phyloP scores from a whole-genome alignment of 2,329 filamentous ascomycete species.

The Albophoma yamanashiensis region DNA sequence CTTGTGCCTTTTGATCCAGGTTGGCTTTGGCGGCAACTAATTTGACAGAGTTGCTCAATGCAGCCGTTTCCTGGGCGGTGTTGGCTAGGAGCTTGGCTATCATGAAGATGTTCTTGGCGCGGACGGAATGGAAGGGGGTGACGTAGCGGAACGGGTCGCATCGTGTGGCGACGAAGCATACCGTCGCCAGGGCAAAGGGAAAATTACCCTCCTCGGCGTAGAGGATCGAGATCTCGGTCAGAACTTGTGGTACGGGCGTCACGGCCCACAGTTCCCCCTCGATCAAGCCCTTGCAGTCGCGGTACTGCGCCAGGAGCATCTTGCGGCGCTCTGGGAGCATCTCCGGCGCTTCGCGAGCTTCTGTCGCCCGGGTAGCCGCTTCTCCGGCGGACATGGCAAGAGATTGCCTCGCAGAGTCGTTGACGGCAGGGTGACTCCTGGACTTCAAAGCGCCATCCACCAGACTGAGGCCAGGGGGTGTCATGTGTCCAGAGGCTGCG shows the following conservation, averaged over 20 bases:
- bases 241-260: conserved; percentile 34
- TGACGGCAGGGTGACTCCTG: conserved; percentile 15
- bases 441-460: conserved; percentile 25
- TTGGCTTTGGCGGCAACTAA: conserved; percentile 10
- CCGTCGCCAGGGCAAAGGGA: conserved; percentile 31
- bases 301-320: conserved; percentile 11
- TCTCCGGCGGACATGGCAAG: conserved; percentile 9
- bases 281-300: conserved; percentile 12
- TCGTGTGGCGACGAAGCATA: conserved; percentile 35
- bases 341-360: conserved; percentile 11
- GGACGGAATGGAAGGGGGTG: conserved; percentile 37
- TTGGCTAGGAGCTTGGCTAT: conserved; percentile 42
- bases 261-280: conserved; percentile 31
- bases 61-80: conserved; percentile 29
- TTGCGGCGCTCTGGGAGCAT: conserved; percentile 15
- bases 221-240: conserved; percentile 34
- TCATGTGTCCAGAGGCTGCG: conserved; percentile 25
- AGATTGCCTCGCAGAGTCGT: conserved; percentile 6
- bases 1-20: conserved; percentile 13
- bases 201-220: conserved; percentile 31
- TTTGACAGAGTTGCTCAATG: conserved; percentile 13
- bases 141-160: conserved; percentile 39
- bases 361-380: conserved; percentile 17
- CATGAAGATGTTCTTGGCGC: conserved; percentile 40
- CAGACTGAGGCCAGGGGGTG: conserved; percentile 34